These are phyloP conservation scores for Amanita rimosa DNA, from an alignment of 768 basidiomycete species.

Conservation along the genomic window DNA sequence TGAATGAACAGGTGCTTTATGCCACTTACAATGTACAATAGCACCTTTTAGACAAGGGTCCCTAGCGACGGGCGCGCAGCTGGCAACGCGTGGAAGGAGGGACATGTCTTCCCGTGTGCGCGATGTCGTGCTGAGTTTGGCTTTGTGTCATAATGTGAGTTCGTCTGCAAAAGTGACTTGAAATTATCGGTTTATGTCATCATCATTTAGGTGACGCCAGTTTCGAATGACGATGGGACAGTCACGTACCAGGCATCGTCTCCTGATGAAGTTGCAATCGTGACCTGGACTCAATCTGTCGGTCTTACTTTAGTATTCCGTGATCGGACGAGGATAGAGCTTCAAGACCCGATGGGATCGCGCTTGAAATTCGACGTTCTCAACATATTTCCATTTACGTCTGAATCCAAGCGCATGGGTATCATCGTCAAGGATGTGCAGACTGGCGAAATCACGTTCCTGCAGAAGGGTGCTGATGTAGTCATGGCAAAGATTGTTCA, in stretches of 20 bases:
- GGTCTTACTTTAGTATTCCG: constrained; percentile 83
- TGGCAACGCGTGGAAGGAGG: constrained; percentile 79
- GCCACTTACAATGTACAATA: constrained; percentile 7
- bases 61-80: constrained; percentile 61
- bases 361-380: constrained; percentile 74
- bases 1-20: not conserved
- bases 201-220: constrained; percentile 77
- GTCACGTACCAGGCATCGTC: constrained; percentile 98
- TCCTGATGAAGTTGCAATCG: constrained; percentile 98
- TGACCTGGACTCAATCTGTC: constrained; percentile 93
- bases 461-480: constrained; percentile 98
- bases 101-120: constrained; percentile 92
- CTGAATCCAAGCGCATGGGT: constrained; percentile 98
- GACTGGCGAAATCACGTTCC: constrained; percentile 73
- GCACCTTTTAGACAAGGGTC: constrained; percentile 42
- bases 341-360: constrained; percentile 59
- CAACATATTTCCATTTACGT: constrained; percentile 96
- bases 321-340: constrained; percentile 82
- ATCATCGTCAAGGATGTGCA: constrained; percentile 81
- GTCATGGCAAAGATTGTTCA: constrained; percentile 94
- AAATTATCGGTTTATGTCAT: not conserved
- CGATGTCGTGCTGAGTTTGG: constrained; percentile 88
- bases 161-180: not conserved
- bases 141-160: constrained; percentile 90
- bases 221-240: constrained; percentile 86